These are phyloP conservation scores for Neurospora hispaniola DNA, from an alignment of 495 filamentous ascomycete species.

Conservation along the genomic window DNA sequence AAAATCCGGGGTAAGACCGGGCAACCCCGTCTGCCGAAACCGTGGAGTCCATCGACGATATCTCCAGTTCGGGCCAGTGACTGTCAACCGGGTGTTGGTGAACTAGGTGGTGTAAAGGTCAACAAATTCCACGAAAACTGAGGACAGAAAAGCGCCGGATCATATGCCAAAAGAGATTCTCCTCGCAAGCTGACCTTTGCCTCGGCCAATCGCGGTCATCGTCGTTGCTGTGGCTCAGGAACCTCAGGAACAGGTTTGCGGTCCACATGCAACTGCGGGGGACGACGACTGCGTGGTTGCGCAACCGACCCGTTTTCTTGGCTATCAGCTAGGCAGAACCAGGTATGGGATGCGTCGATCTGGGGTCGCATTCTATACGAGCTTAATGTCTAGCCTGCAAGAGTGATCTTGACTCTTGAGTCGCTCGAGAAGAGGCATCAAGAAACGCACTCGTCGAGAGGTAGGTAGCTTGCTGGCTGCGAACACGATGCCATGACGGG, in stretches of 20 bases:
- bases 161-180: neutral
- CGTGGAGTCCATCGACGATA: neutral
- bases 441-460: neutral
- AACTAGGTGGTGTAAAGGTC: neutral
- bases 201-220: neutral
- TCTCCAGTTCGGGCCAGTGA: neutral
- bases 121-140: neutral
- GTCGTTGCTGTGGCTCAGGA: neutral
- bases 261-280: neutral
- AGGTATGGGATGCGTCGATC: neutral
- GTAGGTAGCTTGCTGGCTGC: neutral
- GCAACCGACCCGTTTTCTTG: neutral
- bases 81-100: neutral
- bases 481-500: neutral
- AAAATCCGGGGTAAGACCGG: neutral
- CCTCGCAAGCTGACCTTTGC: neutral
- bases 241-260: neutral
- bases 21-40: neutral
- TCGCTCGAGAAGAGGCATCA: neutral
- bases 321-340: neutral
- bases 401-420: neutral
- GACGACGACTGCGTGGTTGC: neutral
- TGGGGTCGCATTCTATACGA: neutral
- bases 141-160: neutral
- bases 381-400: neutral